Base-by-base conservation (phyloP, 2,329 filamentous ascomycete species). In the Stagonosporopsis cucurbitacearum region DNA sequence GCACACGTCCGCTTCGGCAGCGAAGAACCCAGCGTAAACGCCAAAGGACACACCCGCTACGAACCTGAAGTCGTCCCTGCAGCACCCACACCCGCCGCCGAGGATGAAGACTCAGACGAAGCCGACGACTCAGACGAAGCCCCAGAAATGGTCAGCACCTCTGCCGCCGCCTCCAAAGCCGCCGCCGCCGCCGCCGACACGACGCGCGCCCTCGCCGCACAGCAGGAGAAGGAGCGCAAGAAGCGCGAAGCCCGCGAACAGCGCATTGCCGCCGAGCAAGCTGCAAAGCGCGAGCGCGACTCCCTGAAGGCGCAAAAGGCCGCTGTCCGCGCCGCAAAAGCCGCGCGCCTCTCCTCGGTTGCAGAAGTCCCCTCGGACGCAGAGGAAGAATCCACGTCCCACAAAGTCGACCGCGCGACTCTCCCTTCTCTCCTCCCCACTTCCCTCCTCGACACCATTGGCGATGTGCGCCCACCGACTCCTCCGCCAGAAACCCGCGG, bases 371-470 rank as follows among this genome's bases (percentile, higher is more conserved):
- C 54, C 33, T 48, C 54, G 6, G 54, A 51, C 4, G 59, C 20
- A n/a, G 41, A 43, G 26, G 7, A 43, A 26, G 41, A 28, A 17
- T n/a, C 7, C 23, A 42, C 39, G 2, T 15, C 22, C 15, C 35
- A 13, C 8, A 39, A 26, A 26, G 39, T 28, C 15, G 39, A 20
- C 30, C 47, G 47, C 47, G 44, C 40, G 43, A 17, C 50, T 30
- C 75, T 84, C 12, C 82, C 82, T 6, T 77, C 76, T 35, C 75
- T 84, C 20, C 78, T 84, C 30, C 82, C 82, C 5, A 78, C 79
- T 47, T 80, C 81, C 22, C 78, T 84, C 37, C 69, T 84, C 44
- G 79, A 79, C 46, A 76, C 78, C 13, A 77, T 78, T 23, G 79
- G 79, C 20, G 72, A 75, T 26, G 66, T 68, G 9, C 75, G 79